Evolutionary conservation across 1,284 basidiomycete species (phyloP), one percentile per base, ranked within the genome.

Genomic region (Porogramme epimiltina): DNA sequence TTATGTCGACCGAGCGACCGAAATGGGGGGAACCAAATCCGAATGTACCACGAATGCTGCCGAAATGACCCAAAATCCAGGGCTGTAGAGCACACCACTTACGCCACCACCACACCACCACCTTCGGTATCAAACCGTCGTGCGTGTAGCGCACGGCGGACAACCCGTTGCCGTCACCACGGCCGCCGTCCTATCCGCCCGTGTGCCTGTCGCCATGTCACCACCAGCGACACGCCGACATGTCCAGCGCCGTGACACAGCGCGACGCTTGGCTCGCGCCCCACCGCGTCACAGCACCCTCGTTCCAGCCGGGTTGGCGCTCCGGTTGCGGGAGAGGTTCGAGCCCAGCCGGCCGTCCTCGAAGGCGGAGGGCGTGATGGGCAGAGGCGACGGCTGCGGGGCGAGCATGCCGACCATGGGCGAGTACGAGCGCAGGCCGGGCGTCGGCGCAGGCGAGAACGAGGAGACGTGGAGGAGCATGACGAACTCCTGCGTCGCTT

Each of bases 391-490:
- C 44, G 53, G 56, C 45, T 56, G 62, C 22, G 62, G 45, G 5
- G 40, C 45, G 25, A 43, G 33, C 11, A 26, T n/a, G 38, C 53
- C 55, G 33, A 70, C 67, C 71, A 83, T 75, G 11, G 87, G 86
- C 31, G 86, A 85, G 64, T 81, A 82, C 15, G 85, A 55, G 38
- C 57, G 57, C 49, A 59, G 73, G 28, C 82, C 73, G 28, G 81
- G 73, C 0, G 78, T 75, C 4, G 74, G 68, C 20, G 81, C 71
- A 2, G 81, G 76, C 26, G 89, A 82, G 63, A 87, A 86, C 0
- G 88, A 89, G n/a, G 89, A 89, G 43, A 89, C 84, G 64, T 89
- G 87, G 16, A 91, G 70, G 44, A 92, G 75, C 62, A 89, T 87
- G 45, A 87, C 82, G 59, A 90, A 86, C 64, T 88, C 87, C 67